Conservation (phyloP, 768 basidiomycete genomes). For the Hemileccinum rubropunctum region DNA sequence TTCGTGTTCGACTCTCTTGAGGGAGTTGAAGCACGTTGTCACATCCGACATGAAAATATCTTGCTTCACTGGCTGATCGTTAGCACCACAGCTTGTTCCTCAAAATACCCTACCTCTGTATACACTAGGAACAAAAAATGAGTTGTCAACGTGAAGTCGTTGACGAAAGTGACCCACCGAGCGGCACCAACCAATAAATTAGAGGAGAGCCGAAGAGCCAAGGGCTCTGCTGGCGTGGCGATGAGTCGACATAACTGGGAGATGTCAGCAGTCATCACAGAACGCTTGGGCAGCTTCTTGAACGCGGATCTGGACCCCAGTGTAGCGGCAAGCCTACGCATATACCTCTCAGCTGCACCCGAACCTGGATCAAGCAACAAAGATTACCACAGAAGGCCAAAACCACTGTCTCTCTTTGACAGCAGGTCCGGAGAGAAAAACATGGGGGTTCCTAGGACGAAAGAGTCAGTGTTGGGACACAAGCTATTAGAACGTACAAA, state of each 20-base stretch:
- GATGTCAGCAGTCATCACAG: conserved; percentile 84
- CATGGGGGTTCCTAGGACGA: conserved; percentile 42
- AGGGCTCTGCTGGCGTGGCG: conserved; percentile 77
- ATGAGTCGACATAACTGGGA: conserved; percentile 78
- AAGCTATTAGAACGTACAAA: conserved; percentile 5
- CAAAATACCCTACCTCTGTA: conserved; percentile 41
- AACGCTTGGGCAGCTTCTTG: conserved; percentile 77
- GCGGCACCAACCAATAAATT: conserved; percentile 89
- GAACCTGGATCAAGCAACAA: neutral
- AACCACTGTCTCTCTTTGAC: conserved; percentile 79
- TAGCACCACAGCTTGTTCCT: neutral
- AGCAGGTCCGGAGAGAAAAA: conserved; percentile 86
- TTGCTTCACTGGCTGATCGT: conserved; percentile 61
- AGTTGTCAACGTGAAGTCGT: neutral
- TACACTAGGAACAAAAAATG: conserved; percentile 31
- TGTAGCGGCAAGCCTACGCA: conserved; percentile 82
- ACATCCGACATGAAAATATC: conserved; percentile 83
- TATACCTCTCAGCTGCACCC: conserved; percentile 7
- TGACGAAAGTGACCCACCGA: conserved; percentile 47
- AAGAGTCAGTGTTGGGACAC: neutral
- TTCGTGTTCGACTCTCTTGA: conserved; percentile 79
- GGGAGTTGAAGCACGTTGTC: conserved; percentile 66
- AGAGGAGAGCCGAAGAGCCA: conserved; percentile 83
- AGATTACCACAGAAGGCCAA: conserved; percentile 79
- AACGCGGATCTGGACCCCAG: conserved; percentile 85